These are phyloP conservation scores for Scalesia atractyloides DNA, from an alignment of 129 eudicot species.

Conservation along the genomic window DNA sequence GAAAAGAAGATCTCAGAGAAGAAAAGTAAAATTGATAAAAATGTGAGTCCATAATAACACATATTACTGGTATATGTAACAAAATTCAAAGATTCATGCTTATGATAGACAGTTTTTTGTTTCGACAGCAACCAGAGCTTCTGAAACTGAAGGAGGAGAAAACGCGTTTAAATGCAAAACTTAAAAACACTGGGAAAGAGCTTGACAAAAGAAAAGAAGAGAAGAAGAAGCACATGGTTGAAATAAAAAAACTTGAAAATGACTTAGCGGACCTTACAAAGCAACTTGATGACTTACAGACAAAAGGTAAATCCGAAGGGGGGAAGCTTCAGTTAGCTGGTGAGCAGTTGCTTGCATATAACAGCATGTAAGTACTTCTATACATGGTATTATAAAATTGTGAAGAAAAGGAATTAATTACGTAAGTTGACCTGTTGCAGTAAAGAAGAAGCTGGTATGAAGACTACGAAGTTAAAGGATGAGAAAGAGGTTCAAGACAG, in stretches of 20 bases:
- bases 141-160: slow-evolving; percentile 77
- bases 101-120: slow-evolving; percentile 11
- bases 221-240: slow-evolving; percentile 67
- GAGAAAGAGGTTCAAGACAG: slow-evolving; percentile 95
- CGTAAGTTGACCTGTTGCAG: slow-evolving; percentile 45
- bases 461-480: slow-evolving; percentile 76
- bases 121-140: slow-evolving; percentile 88
- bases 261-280: slow-evolving; percentile 66
- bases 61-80: not conserved
- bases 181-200: slow-evolving; percentile 80
- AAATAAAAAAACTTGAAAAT: slow-evolving; percentile 75
- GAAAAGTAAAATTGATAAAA: slow-evolving; percentile 71
- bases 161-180: slow-evolving; percentile 68
- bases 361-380: slow-evolving; percentile 74
- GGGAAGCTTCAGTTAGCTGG: slow-evolving; percentile 87
- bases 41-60: slow-evolving; percentile 43
- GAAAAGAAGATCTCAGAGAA: slow-evolving; percentile 84
- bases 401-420: not conserved
- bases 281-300: slow-evolving; percentile 66
- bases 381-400: not conserved
- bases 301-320: slow-evolving; percentile 68
- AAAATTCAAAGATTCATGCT: not conserved
- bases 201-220: slow-evolving; percentile 85
- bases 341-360: slow-evolving; percentile 77
- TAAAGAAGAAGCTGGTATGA: slow-evolving; percentile 97